Evolutionary conservation across 2,329 filamentous ascomycete species (phyloP).

Genomic region (Eutypella sp.): DNA sequence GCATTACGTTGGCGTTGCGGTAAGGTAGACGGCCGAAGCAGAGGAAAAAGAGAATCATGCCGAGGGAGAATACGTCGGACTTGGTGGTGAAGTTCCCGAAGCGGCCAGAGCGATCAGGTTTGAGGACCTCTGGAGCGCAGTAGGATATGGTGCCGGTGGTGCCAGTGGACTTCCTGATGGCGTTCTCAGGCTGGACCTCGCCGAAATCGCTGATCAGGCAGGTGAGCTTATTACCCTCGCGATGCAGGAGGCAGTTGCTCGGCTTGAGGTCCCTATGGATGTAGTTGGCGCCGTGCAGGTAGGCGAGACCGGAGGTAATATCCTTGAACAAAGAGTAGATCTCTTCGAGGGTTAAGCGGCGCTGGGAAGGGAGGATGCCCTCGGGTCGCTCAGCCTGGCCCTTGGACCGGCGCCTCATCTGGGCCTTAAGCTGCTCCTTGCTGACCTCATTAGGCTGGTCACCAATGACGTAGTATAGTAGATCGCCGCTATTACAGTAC

Average conservation of each 20-base stretch:
- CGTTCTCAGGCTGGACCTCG: conserved; percentile 83
- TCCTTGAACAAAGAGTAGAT: conserved; percentile 97
- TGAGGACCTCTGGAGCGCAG: conserved; percentile 90
- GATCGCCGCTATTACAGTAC: conserved; percentile 90
- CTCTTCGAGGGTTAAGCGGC: conserved; percentile 68
- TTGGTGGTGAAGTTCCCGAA: conserved; percentile 95
- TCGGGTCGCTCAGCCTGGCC: conserved; percentile 63
- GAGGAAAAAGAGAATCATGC: conserved; percentile 98
- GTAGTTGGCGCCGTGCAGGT: conserved; percentile 86
- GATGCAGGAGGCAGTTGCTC: conserved; percentile 87
- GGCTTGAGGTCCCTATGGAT: conserved; percentile 96
- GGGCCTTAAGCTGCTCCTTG: conserved; percentile 83
- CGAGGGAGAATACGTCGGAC: conserved; percentile 95
- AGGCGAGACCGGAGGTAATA: conserved; percentile 85
- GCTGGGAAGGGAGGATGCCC: conserved; percentile 37
- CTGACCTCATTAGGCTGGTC: conserved; percentile 58
- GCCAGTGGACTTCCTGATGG: conserved; percentile 80
- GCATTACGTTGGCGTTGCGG: conserved; percentile 71
- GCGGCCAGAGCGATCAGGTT: conserved; percentile 59
- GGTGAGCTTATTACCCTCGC: conserved; percentile 62
- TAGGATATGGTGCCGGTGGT: conserved; percentile 96
- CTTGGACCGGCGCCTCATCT: conserved; percentile 75
- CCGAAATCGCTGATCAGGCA: conserved; percentile 97
- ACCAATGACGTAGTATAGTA: conserved; percentile 81
- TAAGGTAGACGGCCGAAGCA: conserved; percentile 92